These are phyloP conservation scores for Ilex asprella DNA, from an alignment of 257 asterid genomes.

Conservation along the genomic window DNA sequence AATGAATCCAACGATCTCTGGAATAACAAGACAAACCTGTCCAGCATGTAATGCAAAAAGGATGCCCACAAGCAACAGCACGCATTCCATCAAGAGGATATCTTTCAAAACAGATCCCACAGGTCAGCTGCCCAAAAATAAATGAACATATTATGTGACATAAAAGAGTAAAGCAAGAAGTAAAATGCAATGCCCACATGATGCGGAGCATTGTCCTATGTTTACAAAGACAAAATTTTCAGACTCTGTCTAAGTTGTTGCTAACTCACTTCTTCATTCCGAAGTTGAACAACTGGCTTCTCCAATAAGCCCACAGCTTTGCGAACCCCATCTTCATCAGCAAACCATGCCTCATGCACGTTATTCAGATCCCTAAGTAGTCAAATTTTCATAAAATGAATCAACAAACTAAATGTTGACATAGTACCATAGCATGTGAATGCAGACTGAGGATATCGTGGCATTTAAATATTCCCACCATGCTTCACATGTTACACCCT, in stretches of 20 bases:
- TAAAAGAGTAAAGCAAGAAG: neutral
- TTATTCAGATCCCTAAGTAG: conserved; percentile 66
- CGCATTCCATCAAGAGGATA: conserved; percentile 29
- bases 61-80: conserved; percentile 68
- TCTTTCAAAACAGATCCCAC: conserved; percentile 83
- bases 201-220: neutral
- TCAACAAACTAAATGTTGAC: no score
- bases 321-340: conserved; percentile 77
- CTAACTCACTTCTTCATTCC: conserved; percentile 48
- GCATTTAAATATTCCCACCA: neutral
- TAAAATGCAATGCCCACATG: neutral
- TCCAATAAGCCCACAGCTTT: conserved; percentile 75
- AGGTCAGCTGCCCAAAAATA: conserved; percentile 42
- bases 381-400: no score
- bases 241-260: neutral
- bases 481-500: neutral
- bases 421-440: no score
- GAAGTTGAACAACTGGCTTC: conserved; percentile 35
- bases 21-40: conserved; percentile 34
- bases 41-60: conserved; percentile 81
- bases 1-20: neutral
- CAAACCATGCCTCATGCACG: conserved; percentile 92
- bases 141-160: neutral
- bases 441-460: no score
- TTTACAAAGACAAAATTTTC: neutral